Conservation (phyloP, 2,329 filamentous ascomycete species). For the Pestalotiopsis sp. region DNA sequence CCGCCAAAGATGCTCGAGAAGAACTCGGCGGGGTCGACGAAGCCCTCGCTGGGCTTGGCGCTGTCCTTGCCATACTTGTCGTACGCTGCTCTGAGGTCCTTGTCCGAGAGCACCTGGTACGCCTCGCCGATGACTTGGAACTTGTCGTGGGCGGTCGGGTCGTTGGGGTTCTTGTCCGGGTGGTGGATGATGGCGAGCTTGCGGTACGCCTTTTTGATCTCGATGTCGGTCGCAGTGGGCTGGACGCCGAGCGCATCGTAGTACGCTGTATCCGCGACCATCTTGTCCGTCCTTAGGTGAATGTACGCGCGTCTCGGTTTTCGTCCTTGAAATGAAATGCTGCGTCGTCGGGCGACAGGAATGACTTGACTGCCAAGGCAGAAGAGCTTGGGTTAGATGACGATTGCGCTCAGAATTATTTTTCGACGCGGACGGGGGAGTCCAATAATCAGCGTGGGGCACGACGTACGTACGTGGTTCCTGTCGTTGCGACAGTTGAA, state of each 20-base stretch:
- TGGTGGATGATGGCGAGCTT: slow-evolving; percentile 94
- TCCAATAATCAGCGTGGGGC: slow-evolving; percentile 2
- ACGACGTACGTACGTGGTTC: not conserved
- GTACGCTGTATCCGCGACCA: slow-evolving; percentile 88
- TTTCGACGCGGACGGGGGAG: not conserved
- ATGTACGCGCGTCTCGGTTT: not conserved
- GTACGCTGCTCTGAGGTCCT: slow-evolving; percentile 85
- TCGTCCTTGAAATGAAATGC: not conserved
- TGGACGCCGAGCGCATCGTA: slow-evolving; percentile 85
- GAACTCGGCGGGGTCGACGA: slow-evolving; percentile 95
- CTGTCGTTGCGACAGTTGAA: not conserved
- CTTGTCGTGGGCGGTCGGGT: slow-evolving; percentile 88
- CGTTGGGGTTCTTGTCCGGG: slow-evolving; percentile 96
- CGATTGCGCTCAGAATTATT: slow-evolving; percentile 6
- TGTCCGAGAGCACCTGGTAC: slow-evolving; percentile 81
- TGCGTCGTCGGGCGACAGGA: not conserved
- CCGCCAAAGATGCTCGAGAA: slow-evolving; percentile 98
- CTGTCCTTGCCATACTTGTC: slow-evolving; percentile 97
- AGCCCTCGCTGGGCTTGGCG: slow-evolving; percentile 86
- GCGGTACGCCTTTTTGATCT: slow-evolving; percentile 96
- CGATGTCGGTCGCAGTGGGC: slow-evolving; percentile 81
- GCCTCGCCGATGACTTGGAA: slow-evolving; percentile 85
- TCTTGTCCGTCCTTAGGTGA: slow-evolving; percentile 38
- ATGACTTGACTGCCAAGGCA: not conserved
- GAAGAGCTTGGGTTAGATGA: not conserved